Evolutionary conservation across 179 eudicot species (phyloP), one percentile per base, ranked within the genome.

Genomic region (Sideroxylon spinosum): DNA sequence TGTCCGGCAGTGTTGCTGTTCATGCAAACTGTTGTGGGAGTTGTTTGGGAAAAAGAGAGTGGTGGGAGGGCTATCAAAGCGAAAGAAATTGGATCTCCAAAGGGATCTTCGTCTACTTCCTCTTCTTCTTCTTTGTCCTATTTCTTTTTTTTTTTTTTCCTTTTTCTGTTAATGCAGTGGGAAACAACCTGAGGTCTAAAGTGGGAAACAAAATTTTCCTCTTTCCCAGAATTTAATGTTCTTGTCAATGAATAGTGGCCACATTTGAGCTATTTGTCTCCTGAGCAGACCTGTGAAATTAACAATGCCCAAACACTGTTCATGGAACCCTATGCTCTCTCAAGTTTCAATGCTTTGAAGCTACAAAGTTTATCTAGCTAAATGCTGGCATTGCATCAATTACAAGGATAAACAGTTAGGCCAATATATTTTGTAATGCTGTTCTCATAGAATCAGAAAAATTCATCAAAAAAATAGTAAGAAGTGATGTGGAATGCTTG

Each of bases 141-240:
- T 68, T 71, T 67, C 71, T 74, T 23, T 65, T 66, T 77, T 57
- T 66, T 1, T 14, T 64, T 69, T 60, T 59, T 66, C 2, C 44
- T 67, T 69, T 37, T 63, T 50, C 63, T 85, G 67, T 74, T 67
- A 52, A 52, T 70, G 74, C 37, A 57, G 74, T 73, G 73, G 81
- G 60, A 77, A 85, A 82, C 81, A 77, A 76, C 78, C 74, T 50
- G 73, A 73, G 78, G 37, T 71, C 61, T 61, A 68, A 52, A 68
- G 62, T 37, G 57, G 46, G 78, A 48, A 75, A 78, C 72, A 64
- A 61, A 75, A 44, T 52, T 32, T 37, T 37, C 66, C 37, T 46
- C 50, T 59, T 29, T 66, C 29, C 17, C 65, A 25, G 69, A 65
- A 81, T 55, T 81, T 19, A 78, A 26, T 71, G 67, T 72, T 68